Evolutionary conservation across 2,329 filamentous ascomycete genomes (phyloP).

Genomic region (Paradendryphiella salina): DNA sequence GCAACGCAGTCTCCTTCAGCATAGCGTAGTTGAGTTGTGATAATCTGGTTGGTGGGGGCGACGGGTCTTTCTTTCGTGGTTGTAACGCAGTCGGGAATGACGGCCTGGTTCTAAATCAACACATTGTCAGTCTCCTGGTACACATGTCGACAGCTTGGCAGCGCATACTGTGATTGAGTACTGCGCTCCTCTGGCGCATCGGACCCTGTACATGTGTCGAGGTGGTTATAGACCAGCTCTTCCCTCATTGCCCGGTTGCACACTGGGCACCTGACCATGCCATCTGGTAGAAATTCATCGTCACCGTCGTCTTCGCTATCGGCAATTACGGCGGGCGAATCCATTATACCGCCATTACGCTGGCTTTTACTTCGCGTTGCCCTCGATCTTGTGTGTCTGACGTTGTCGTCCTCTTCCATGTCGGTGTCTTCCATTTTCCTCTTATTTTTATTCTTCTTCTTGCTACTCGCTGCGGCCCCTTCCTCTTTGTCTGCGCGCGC

Average conservation of each 20-base stretch:
- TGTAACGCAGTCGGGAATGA: slow-evolving; percentile 29
- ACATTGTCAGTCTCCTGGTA: slow-evolving; percentile 11
- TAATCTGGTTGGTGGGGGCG: slow-evolving; percentile 52
- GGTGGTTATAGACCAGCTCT: slow-evolving; percentile 74
- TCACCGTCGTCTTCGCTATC: slow-evolving; percentile 48
- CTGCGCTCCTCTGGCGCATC: slow-evolving; percentile 33
- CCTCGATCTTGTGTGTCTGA: slow-evolving; percentile 41
- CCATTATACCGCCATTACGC: slow-evolving; percentile 33
- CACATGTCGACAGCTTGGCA: background rate
- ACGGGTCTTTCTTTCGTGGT: slow-evolving; percentile 42
- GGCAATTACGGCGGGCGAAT: slow-evolving; percentile 43
- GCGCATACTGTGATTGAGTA: slow-evolving; percentile 38
- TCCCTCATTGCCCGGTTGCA: slow-evolving; percentile 81
- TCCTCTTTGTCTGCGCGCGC: slow-evolving; percentile 56
- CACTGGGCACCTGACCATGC: slow-evolving; percentile 80
- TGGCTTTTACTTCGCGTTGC: slow-evolving; percentile 47
- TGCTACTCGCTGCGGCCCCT: slow-evolving; percentile 13
- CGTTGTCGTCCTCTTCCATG: slow-evolving; percentile 47
- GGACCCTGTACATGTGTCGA: slow-evolving; percentile 66
- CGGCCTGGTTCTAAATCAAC: slow-evolving; percentile 23
- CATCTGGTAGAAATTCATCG: slow-evolving; percentile 61
- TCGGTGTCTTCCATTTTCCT: slow-evolving; percentile 57
- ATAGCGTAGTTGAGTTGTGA: slow-evolving; percentile 84
- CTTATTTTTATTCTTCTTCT: slow-evolving; percentile 53
- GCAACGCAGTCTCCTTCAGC: slow-evolving; percentile 75